Evolutionary conservation across 1,284 basidiomycete species (phyloP).

Genomic region (Gomphus bonarii): DNA sequence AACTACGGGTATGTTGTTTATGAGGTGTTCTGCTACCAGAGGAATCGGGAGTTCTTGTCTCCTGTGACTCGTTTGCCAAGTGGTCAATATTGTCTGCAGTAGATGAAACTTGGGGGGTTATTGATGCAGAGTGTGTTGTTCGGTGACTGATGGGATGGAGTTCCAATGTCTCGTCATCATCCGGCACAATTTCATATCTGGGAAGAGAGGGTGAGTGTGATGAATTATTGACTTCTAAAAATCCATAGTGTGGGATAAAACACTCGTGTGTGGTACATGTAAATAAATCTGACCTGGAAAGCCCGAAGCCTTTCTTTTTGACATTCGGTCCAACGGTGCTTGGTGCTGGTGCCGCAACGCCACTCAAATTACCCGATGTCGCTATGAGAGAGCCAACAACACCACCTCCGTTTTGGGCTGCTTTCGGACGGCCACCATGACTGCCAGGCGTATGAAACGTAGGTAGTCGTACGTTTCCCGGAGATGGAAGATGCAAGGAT

Average conservation of each 20-base stretch:
- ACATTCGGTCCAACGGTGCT: constrained; percentile 53
- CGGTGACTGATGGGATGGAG: neutral
- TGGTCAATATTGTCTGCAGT: neutral
- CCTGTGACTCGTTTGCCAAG: neutral
- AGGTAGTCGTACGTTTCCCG: neutral
- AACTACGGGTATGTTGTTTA: neutral
- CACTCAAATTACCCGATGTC: constrained; percentile 54
- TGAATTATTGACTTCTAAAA: neutral
- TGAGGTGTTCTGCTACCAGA: neutral
- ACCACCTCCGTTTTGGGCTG: constrained; percentile 47
- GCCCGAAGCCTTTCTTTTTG: constrained; percentile 57
- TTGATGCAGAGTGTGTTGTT: neutral
- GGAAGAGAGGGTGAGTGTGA: neutral
- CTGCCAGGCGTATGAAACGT: neutral
- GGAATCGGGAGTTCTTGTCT: neutral
- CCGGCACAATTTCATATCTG: constrained; percentile 10
- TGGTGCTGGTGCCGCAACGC: constrained; percentile 44
- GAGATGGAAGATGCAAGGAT: neutral
- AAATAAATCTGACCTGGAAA: constrained; percentile 39
- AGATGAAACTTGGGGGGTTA: constrained; percentile 19
- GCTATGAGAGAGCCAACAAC: constrained; percentile 69
- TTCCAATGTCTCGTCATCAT: neutral
- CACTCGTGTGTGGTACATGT: neutral
- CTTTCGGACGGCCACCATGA: constrained; percentile 12
- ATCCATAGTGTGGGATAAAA: neutral